Conservation (phyloP, 139 green algal species). For the Chlorella sp. region DNA sequence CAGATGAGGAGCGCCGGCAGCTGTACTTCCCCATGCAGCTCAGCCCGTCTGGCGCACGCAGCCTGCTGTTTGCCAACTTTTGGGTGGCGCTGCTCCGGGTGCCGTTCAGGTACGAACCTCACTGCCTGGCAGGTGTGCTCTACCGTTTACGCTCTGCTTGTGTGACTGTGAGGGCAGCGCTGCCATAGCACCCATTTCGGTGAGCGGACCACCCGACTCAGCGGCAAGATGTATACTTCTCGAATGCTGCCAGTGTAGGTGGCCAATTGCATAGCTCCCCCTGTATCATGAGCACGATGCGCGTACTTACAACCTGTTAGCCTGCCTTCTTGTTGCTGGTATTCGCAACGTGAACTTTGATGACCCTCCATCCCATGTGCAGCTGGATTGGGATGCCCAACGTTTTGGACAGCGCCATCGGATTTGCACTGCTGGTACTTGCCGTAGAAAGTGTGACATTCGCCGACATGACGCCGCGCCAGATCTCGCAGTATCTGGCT, state of each 20-base stretch:
- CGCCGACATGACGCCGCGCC: slow-evolving; percentile 36
- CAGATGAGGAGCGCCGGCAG: not conserved
- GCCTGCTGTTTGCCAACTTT: slow-evolving; percentile 56
- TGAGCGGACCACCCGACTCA: not conserved
- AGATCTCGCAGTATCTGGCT: slow-evolving; percentile 36
- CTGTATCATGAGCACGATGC: no score
- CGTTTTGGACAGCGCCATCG: slow-evolving; percentile 6
- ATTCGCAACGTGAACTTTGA: no score
- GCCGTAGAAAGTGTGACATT: slow-evolving; percentile 32
- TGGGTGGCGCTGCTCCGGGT: slow-evolving; percentile 23
- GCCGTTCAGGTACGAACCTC: slow-evolving; percentile 5
- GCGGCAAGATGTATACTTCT: not conserved
- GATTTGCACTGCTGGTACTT: slow-evolving; percentile 44
- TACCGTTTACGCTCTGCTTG: not conserved
- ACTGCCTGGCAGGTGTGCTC: no score
- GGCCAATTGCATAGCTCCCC: not conserved
- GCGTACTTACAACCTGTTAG: not conserved
- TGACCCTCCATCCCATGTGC: not conserved
- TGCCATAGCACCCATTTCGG: not conserved
- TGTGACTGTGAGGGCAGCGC: not conserved
- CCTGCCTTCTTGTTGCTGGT: no score
- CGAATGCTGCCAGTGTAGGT: not conserved
- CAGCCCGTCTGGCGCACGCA: slow-evolving; percentile 34
- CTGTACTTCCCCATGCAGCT: slow-evolving; percentile 42
- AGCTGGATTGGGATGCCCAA: not conserved